Conservation (phyloP, 148 eudicot species). For the Rhododendron mucronatum region DNA sequence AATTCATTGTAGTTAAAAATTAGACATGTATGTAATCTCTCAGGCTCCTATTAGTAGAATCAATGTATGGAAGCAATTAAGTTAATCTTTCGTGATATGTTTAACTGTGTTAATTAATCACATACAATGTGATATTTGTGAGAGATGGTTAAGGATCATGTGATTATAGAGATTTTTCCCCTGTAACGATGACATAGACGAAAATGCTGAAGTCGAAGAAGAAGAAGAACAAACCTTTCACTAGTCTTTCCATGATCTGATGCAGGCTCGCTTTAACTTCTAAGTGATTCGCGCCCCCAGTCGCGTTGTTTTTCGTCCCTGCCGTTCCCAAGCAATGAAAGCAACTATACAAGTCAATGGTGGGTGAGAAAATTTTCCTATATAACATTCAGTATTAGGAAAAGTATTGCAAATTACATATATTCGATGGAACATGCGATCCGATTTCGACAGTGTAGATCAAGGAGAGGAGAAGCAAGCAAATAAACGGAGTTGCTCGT, state of each 20-base stretch:
- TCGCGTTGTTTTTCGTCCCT: slow-evolving; percentile 23
- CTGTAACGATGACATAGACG: neutral
- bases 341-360: neutral
- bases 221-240: slow-evolving; percentile 23
- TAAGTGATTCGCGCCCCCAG: neutral
- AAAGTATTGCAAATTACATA: slow-evolving; percentile 13
- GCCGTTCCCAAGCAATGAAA: neutral
- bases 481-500: neutral
- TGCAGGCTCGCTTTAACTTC: neutral
- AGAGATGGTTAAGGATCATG: neutral
- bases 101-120: no score
- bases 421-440: slow-evolving; percentile 5
- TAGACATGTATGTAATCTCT: neutral
- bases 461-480: slow-evolving; percentile 6
- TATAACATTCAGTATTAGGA: neutral
- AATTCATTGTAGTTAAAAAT: neutral
- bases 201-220: neutral
- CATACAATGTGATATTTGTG: no score
- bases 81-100: neutral
- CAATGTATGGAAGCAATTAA: neutral
- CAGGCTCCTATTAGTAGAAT: neutral
- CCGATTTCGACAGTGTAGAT: slow-evolving; percentile 7
- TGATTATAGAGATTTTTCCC: neutral
- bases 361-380: neutral
- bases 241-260: slow-evolving; percentile 22